These are phyloP conservation scores for Plectosphaerella plurivora DNA, from an alignment of 2,329 filamentous ascomycete genomes.

Conservation along the genomic window DNA sequence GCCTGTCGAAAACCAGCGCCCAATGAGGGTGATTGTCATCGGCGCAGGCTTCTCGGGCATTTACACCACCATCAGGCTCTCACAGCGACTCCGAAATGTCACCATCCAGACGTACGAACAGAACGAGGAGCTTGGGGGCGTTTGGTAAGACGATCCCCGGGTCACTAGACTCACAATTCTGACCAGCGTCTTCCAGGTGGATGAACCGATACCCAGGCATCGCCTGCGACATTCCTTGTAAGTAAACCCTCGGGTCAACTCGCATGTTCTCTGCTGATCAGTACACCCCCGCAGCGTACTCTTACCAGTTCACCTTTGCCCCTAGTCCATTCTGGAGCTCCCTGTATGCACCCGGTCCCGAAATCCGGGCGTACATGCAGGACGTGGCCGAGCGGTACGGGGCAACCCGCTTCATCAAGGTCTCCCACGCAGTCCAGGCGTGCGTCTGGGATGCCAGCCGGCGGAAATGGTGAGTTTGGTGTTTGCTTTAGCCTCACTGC, in stretches of 20 bases:
- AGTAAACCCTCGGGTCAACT: neutral
- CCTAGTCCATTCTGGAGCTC: conserved; percentile 2
- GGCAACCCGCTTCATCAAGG: conserved; percentile 1
- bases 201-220: neutral
- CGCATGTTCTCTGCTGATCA: neutral
- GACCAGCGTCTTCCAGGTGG: neutral
- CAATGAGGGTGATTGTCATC: conserved; percentile 9
- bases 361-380: conserved; percentile 4
- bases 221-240: neutral
- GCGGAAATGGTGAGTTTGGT: neutral
- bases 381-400: conserved; percentile 4
- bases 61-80: neutral
- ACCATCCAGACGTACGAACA: neutral
- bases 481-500: neutral
- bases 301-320: conserved; percentile 5
- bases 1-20: neutral
- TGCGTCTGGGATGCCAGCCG: neutral
- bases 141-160: neutral
- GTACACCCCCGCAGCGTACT: neutral
- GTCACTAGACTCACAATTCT: neutral
- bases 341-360: conserved; percentile 3
- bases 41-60: conserved; percentile 10
- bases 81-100: neutral
- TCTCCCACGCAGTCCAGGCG: neutral
- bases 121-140: neutral